These are phyloP conservation scores for Tanacetum coccineum DNA, from an alignment of 129 eudicot genomes.

Conservation along the genomic window DNA sequence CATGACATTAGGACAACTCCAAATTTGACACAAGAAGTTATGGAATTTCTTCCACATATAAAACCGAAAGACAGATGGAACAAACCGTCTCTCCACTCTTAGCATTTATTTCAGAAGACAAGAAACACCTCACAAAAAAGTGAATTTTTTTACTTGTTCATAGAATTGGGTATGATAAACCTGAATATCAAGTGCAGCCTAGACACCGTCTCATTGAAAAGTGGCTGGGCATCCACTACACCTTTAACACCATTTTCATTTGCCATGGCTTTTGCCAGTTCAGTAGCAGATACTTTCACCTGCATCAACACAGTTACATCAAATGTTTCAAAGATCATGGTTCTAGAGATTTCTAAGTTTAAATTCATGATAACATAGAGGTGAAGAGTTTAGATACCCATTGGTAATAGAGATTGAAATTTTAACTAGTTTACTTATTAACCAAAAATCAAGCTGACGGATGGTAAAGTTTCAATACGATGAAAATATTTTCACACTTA, in stretches of 20 bases:
- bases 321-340: too few species aligned
- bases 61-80: constrained; percentile 34
- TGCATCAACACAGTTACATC: too few species aligned
- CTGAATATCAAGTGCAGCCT: constrained; percentile 33
- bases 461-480: neutral
- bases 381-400: neutral
- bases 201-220: constrained; percentile 48
- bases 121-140: neutral
- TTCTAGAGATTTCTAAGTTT: neutral
- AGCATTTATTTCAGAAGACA: neutral
- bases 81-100: neutral
- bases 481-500: constrained; percentile 23
- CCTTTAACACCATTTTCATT: too few species aligned
- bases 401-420: neutral
- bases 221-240: neutral
- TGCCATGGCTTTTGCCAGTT: too few species aligned
- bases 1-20: too few species aligned
- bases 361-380: neutral
- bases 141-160: constrained; percentile 5
- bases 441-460: neutral
- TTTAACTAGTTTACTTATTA: neutral
- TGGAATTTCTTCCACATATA: too few species aligned
- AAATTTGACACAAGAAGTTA: too few species aligned
- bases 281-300: too few species aligned
- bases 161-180: neutral